phyloP scores from a whole-genome alignment of 768 basidiomycete species.

The Russula brevipes region DNA sequence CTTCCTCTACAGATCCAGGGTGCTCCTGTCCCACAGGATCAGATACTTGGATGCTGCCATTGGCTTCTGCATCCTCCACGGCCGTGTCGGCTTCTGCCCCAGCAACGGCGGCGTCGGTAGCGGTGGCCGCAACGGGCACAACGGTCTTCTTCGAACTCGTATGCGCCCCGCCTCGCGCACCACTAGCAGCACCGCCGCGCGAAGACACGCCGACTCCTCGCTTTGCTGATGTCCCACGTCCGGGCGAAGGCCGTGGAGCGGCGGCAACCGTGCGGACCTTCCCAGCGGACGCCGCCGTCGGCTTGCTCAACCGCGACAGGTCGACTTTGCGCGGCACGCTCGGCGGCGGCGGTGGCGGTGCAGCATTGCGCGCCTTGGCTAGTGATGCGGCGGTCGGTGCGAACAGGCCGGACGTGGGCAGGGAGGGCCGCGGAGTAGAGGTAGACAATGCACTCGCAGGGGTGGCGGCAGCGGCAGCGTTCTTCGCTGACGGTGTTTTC shows the following conservation, averaged over 20 bases:
- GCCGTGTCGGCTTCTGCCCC: constrained; percentile 16
- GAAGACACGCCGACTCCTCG: constrained; percentile 10
- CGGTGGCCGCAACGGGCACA: constrained; percentile 8
- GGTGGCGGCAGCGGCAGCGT: constrained; percentile 8
- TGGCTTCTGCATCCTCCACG: constrained; percentile 3
- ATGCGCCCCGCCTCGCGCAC: constrained; percentile 29
- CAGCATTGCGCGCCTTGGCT: constrained; percentile 57
- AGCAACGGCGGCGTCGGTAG: constrained; percentile 20
- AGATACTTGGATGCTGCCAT: not conserved
- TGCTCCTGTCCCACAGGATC: not conserved
- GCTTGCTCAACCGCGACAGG: constrained; percentile 65
- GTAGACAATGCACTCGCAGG: not conserved
- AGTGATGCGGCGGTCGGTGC: constrained; percentile 83
- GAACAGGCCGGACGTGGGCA: constrained; percentile 58
- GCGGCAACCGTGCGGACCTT: constrained; percentile 44
- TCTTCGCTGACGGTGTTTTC: constrained; percentile 29
- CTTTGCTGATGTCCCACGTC: constrained; percentile 30
- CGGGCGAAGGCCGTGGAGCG: constrained; percentile 27
- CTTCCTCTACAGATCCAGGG: constrained; percentile 23
- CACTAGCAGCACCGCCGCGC: constrained; percentile 24
- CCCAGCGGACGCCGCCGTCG: constrained; percentile 73
- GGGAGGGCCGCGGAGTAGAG: not conserved
- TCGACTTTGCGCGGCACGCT: constrained; percentile 46
- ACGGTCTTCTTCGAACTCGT: constrained; percentile 27
- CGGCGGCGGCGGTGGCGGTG: constrained; percentile 49